Evolutionary conservation across 2,329 filamentous ascomycete genomes (phyloP), one percentile per base, ranked within the genome.

Genomic region (Ophiostoma sp.): DNA sequence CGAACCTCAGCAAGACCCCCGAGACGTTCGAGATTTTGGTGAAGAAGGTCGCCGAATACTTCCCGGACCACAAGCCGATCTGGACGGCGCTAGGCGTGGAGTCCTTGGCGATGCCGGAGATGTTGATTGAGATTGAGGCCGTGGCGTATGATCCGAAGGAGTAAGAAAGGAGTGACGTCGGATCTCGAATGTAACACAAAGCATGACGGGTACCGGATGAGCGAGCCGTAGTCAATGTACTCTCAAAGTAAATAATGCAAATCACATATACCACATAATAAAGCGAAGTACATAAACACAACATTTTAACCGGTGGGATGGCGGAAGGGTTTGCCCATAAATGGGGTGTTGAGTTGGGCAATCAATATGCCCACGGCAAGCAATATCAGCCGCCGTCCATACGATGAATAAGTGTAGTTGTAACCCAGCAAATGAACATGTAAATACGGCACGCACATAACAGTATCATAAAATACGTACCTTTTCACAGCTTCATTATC

Each of bases 121-220:
- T 90, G 88, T 78, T 81, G 28, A 83, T 90, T 2, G 88, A 90
- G 80, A 87, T 90, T 78, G 88, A 90, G n/a, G 25, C 22, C 19
- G 57, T 33, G 25, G 70, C 70, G 2, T 71, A 71, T n/a, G 70
- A 59, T 59, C 55, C 55, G 3, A 59, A 59, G 28, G 6, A 36
- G 55, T 9, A 28, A 15, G 8, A 55, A 52, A 52, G 22, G 50
- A 11, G 19, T 59, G 28, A 59, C 22, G 50, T 55, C 22, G 2
- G 25, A 59, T n/a, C 19, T 22, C n/a, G 55, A 6, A 5, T 19
- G 19, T 15, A 19, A 3, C 39, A 45, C 39, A 15, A 45, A 3
- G 12, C 36, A 39, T 7, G 12, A 45, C 39, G 15, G 39, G 15
- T 15, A 12, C 1, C 22, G 64, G 45, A 33, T 7, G n/a, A n/a